phyloP scores from a whole-genome alignment of 2,329 filamentous ascomycete genomes.

The Scopulariopsis brevicaulis region DNA sequence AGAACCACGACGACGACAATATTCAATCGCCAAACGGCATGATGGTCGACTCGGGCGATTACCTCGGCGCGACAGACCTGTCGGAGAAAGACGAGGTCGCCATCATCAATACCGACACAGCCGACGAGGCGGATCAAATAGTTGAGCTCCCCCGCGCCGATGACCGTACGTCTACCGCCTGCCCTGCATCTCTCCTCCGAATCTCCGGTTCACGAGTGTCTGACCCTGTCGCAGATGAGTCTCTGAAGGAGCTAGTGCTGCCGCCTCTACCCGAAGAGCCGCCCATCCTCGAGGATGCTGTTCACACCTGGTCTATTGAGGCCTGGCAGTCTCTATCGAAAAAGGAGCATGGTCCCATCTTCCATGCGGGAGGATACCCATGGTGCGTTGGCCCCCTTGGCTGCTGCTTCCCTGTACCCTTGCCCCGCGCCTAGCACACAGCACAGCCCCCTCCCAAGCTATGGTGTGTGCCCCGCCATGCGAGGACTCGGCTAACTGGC shows the following conservation, averaged over 20 bases:
- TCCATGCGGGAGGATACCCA: conserved; percentile 75
- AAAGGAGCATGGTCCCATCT: conserved; percentile 79
- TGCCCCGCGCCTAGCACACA: neutral
- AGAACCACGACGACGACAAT: conserved; percentile 38
- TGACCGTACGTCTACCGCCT: conserved; percentile 12
- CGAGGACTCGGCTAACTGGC: conserved; percentile 5
- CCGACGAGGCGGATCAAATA: conserved; percentile 34
- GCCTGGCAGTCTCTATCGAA: conserved; percentile 67
- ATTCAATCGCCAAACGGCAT: conserved; percentile 45
- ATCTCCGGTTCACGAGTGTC: neutral
- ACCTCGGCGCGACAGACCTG: conserved; percentile 35
- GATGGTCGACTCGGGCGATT: conserved; percentile 43
- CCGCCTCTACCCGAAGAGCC: conserved; percentile 63
- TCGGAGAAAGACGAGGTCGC: conserved; percentile 39
- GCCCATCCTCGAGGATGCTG: conserved; percentile 63
- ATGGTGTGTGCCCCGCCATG: neutral
- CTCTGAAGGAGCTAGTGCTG: conserved; percentile 74
- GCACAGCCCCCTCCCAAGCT: neutral
- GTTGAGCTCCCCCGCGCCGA: conserved; percentile 37
- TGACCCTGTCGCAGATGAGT: conserved; percentile 47
- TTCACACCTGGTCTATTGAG: conserved; percentile 79
- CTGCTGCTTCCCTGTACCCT: neutral
- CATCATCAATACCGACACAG: conserved; percentile 42
- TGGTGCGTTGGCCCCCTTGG: conserved; percentile 46
- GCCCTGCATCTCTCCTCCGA: neutral